Evolutionary conservation across 1,139 yeast genomes (phyloP), one percentile per base, ranked within the genome.

Genomic region (Suhomyces terraborum): DNA sequence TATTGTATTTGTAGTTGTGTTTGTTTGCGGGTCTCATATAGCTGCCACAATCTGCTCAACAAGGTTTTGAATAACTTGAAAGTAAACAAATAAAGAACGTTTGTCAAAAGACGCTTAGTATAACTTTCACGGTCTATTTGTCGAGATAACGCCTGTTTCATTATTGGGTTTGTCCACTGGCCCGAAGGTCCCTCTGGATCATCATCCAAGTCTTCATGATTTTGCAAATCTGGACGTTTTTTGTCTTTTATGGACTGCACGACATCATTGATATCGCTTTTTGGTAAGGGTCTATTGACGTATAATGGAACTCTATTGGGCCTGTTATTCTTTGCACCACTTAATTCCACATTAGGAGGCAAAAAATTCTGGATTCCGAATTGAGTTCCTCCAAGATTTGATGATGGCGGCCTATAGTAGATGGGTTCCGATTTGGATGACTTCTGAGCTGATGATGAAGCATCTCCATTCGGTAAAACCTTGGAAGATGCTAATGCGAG

Each of bases 151-250:
- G 77, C 77, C 38, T 58, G 59, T 36, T 53, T 51, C 50, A 72
- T 61, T 20, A 67, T 59, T 3, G 76, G 76, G 45, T 62, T 69
- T 18, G 55, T 53, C 77, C 77, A 72, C n/a, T 60, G 64, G 1
- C 75, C 77, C 1, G 66, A 56, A 1, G 73, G 70, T 1, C 47
- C 37, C 4, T 8, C n/a, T 6, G 31, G 40, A 6, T 35, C 44
- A 2, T 37, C 42, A 2, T 46, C 52, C 24, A 43, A 40, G 6
- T 43, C 50, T 6, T 47, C 50, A 14, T 45, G 50, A 9, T 43
- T 30, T 7, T 24, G 28, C 6, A 33, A 14, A n/a, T 42, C 50
- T 12, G 41, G 41, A 21, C 42, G 27, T 16, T 40, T 32, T 12
- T 35, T 39, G 10, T 26, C 34, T 20, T 35, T 40, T 16, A 47